phyloP scores from a whole-genome alignment of 2,329 filamentous ascomycete species.

The Dactylellina haptotyla region DNA sequence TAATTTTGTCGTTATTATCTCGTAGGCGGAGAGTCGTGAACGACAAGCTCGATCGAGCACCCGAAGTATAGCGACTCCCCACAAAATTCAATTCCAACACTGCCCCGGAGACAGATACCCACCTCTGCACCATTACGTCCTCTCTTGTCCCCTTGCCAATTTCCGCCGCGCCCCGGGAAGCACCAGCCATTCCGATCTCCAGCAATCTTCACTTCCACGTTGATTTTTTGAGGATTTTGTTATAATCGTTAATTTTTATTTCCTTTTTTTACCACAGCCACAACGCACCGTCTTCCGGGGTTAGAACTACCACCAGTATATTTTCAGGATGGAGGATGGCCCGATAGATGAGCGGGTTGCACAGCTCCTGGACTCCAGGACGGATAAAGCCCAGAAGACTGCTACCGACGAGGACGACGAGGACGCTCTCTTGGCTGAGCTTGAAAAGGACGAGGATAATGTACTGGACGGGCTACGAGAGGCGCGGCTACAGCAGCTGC shows the following conservation, averaged over 20 bases:
- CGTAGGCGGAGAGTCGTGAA: too few species aligned
- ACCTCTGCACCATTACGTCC: not conserved
- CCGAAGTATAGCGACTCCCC: too few species aligned
- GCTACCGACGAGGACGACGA: conserved; percentile 64
- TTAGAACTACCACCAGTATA: too few species aligned
- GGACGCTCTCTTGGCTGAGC: conserved; percentile 69
- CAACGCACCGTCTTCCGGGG: conserved; percentile 14
- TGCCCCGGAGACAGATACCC: not conserved
- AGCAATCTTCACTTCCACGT: too few species aligned
- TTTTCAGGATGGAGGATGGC: not conserved
- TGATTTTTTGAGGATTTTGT: too few species aligned
- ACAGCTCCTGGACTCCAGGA: conserved; percentile 56
- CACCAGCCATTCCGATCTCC: too few species aligned
- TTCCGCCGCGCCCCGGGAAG: conserved; percentile 2
- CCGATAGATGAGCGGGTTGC: conserved; percentile 54
- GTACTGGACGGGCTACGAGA: conserved; percentile 68
- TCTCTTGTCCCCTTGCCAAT: not conserved
- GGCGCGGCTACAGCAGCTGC: conserved; percentile 69
- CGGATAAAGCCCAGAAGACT: conserved; percentile 43
- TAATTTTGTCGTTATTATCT: too few species aligned
- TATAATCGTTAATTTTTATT: too few species aligned
- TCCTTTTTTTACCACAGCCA: conserved; percentile 44
- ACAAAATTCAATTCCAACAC: not conserved
- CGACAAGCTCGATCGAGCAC: too few species aligned
- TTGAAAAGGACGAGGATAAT: conserved; percentile 65